Base-by-base conservation (phyloP, 495 filamentous ascomycete species). In the Penicillium desertorum region DNA sequence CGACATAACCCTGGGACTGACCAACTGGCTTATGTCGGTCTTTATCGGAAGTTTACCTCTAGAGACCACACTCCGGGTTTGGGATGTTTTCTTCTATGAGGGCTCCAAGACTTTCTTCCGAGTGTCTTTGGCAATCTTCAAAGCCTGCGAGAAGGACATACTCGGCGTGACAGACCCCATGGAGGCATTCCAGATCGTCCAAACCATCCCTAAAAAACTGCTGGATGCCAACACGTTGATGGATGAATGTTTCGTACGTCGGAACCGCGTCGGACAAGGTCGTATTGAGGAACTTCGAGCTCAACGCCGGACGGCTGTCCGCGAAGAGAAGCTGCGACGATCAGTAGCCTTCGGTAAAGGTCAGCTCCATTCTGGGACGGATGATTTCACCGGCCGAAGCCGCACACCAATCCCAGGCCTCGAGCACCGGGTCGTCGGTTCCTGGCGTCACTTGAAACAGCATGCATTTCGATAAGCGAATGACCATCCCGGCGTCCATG, bases 21-120 rank as follows among this genome's bases (percentile, higher is more conserved):
- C 92, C 2, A 87, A 91, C n/a, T 98, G 94, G 94, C 95, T 98
- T 71, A 98, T 98, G 94, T 91, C 87, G 16, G 86, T 92, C 44
- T 97, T 94, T 71, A 93, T 97, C 69, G 91, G 92, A 36, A 96
- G 87, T 1, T 71, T 98, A 27, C 94, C 94, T 17, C 89, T 95
- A 61, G 94, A 98, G 68, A 88, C 88, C 39, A 90, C 89, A 1
- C 78, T 97, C 14, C 87, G 94, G 19, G 91, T 98, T 6, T 98
- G 94, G 94, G 94, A 98, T 61, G 81, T 87, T 5, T 90, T 97
- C 68, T 97, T 96, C 76, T 96, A 92, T 70, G 94, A 98, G 71
- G 94, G 94, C 23, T 90, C 87, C 41, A 92, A 92, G 62, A 96
- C 91, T 3, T 84, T 98, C n/a, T 98, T 98, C 71, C 88, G 91